These are phyloP conservation scores for Trichoderma gamsii DNA, from an alignment of 495 filamentous ascomycete species.

Conservation along the genomic window DNA sequence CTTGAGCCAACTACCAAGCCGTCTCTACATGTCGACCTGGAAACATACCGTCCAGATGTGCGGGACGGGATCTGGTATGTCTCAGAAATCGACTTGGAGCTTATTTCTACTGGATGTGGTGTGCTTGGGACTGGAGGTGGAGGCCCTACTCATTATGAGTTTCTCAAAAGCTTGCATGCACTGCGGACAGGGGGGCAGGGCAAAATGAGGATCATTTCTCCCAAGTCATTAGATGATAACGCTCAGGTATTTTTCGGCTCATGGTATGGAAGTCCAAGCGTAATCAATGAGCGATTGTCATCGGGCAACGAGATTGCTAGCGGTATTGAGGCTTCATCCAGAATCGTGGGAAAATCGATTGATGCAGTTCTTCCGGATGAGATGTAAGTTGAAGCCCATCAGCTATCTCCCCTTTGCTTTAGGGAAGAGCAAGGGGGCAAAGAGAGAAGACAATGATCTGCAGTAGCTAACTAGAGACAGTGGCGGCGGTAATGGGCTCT, in stretches of 20 bases:
- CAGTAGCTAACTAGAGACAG: background rate
- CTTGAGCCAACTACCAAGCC: constrained; percentile 1
- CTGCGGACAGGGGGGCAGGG: background rate
- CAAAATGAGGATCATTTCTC: constrained; percentile 1
- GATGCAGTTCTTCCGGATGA: background rate
- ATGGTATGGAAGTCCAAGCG: constrained; percentile 8
- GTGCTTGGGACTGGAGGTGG: background rate
- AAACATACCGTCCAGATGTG: constrained; percentile 4
- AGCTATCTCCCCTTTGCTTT: background rate
- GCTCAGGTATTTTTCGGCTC: background rate
- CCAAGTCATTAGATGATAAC: background rate
- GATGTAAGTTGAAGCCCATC: background rate
- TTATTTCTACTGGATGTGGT: constrained; percentile 2
- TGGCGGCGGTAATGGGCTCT: background rate
- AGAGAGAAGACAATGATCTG: background rate
- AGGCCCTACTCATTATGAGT: constrained; percentile 8
- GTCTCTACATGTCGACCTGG: background rate
- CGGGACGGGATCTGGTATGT: background rate
- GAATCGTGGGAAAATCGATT: background rate
- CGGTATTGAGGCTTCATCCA: background rate
- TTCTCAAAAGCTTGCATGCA: constrained; percentile 1
- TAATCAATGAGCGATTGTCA: background rate
- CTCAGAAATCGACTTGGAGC: constrained; percentile 10
- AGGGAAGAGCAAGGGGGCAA: background rate
- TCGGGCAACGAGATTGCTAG: background rate